Conservation (phyloP, 2,329 filamentous ascomycete genomes). For the Hymenoscyphus scutula region DNA sequence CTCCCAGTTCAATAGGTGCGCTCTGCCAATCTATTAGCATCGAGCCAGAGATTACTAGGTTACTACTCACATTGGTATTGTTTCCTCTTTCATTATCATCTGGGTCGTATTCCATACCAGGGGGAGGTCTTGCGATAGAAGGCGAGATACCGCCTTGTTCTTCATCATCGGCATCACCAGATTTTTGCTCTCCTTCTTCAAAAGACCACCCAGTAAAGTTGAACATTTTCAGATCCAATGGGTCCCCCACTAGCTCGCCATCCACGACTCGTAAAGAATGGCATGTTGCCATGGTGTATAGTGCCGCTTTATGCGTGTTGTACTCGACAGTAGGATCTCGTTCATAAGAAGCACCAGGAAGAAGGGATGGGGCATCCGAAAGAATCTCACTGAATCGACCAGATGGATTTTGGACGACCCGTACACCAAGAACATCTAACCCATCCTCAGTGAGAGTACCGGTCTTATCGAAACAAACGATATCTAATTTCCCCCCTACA, state of each 20-base stretch:
- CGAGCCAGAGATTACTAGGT: not conserved
- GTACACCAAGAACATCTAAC: constrained; percentile 85
- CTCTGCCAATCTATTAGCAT: constrained; percentile 30
- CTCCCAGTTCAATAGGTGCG: constrained; percentile 76
- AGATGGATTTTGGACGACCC: constrained; percentile 65
- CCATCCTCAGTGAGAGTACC: constrained; percentile 98
- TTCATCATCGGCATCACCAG: constrained; percentile 65
- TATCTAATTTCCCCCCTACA: constrained; percentile 90
- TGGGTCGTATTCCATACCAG: constrained; percentile 55
- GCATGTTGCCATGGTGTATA: constrained; percentile 97
- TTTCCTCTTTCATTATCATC: constrained; percentile 46
- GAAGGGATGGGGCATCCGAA: constrained; percentile 58
- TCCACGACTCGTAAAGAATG: constrained; percentile 88
- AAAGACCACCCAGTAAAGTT: constrained; percentile 92
- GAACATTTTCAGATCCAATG: constrained; percentile 97
- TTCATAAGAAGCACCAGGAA: constrained; percentile 52
- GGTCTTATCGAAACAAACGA: constrained; percentile 98
- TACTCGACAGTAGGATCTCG: constrained; percentile 60
- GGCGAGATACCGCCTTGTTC: constrained; percentile 75
- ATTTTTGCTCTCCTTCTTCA: constrained; percentile 76
- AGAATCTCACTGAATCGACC: constrained; percentile 74
- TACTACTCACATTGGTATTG: constrained; percentile 21
- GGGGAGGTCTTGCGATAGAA: constrained; percentile 82
- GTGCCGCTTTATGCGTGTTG: constrained; percentile 62
- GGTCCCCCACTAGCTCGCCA: constrained; percentile 85